A percentile compares a stretch with the other conserved stretches of the same genome.
phyloP scores from a whole-genome alignment of 306 rosid species.

The Dalbergia cochinchinensis region DNA sequence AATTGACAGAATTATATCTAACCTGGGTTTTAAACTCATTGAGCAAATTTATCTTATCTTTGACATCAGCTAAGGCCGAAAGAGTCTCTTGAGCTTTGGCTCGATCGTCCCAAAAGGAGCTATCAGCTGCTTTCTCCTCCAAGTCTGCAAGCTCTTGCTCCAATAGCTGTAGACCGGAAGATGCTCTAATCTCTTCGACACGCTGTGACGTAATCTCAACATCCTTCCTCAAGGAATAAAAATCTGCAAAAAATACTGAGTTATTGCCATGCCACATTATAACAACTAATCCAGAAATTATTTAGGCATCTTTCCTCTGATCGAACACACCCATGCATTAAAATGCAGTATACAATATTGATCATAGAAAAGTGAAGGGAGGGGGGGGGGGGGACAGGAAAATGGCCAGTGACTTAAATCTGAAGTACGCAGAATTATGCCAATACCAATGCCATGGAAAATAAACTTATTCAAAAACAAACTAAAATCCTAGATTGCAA shows the following conservation, averaged over 20 bases:
- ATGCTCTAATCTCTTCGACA: conserved; percentile 77
- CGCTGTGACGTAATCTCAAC: conserved; percentile 74
- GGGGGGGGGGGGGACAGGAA: conserved; percentile 13
- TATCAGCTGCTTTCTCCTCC: conserved; percentile 78
- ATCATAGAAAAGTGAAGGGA: background rate
- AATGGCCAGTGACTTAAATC: conserved; percentile 3
- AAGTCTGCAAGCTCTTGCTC: conserved; percentile 72
- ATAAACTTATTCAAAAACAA: conserved; percentile 20
- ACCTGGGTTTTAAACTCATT: conserved; percentile 82
- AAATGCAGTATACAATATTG: conserved; percentile 10
- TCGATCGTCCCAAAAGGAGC: conserved; percentile 86
- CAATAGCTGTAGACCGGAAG: conserved; percentile 68
- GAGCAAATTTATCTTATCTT: conserved; percentile 84
- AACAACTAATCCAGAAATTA: conserved; percentile 35
- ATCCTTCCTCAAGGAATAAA: conserved; percentile 78
- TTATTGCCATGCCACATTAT: background rate
- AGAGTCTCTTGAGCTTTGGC: conserved; percentile 86
- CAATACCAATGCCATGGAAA: background rate
- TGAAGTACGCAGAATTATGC: conserved; percentile 17
- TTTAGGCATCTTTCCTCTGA: conserved; percentile 18
- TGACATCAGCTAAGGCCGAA: conserved; percentile 73
- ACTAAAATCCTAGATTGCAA: conserved; percentile 24
- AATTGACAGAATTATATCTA: conserved; percentile 30
- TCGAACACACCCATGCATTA: conserved; percentile 6
- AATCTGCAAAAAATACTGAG: conserved; percentile 64